These are phyloP conservation scores for Neurospora intermedia DNA, from an alignment of 495 filamentous ascomycete species.

Conservation along the genomic window DNA sequence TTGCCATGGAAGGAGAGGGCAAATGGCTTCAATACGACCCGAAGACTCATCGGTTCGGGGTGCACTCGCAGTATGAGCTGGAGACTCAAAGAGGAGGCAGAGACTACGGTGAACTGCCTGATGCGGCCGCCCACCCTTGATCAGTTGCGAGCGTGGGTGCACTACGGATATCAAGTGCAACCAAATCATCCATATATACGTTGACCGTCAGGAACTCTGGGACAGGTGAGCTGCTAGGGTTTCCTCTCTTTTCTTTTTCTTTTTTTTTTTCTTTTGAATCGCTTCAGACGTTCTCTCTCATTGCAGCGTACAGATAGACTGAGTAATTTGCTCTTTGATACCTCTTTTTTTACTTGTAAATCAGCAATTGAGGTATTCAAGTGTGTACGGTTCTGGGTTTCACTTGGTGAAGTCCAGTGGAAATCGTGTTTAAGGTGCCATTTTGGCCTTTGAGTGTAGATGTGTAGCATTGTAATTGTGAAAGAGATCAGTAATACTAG, in stretches of 20 bases:
- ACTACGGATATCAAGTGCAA: neutral
- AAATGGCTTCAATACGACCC: conserved; percentile 29
- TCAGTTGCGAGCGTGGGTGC: neutral
- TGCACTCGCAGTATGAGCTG: conserved; percentile 16
- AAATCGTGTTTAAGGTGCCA: neutral
- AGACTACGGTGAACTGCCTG: conserved; percentile 19
- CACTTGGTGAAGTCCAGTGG: neutral
- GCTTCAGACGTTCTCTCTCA: neutral
- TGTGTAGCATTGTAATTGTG: neutral
- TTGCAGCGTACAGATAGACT: neutral
- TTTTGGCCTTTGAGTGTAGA: neutral
- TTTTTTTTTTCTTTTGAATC: too few relatives aligned
- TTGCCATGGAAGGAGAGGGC: conserved; percentile 31
- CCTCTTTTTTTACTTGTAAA: neutral
- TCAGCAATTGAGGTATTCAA: neutral
- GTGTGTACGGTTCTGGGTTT: neutral
- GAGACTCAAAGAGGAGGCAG: conserved; percentile 6
- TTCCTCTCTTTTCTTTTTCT: neutral
- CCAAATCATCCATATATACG: neutral
- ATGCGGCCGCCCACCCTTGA: conserved; percentile 7
- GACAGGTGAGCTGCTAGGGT: neutral
- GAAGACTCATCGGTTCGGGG: conserved; percentile 22
- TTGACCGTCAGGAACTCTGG: neutral
- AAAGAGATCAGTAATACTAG: neutral
- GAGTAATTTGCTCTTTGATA: neutral